Evolutionary conservation across 176 grass and related monocot genomes (phyloP), one percentile per base, ranked within the genome.

Genomic region (Musa schizocarpa): DNA sequence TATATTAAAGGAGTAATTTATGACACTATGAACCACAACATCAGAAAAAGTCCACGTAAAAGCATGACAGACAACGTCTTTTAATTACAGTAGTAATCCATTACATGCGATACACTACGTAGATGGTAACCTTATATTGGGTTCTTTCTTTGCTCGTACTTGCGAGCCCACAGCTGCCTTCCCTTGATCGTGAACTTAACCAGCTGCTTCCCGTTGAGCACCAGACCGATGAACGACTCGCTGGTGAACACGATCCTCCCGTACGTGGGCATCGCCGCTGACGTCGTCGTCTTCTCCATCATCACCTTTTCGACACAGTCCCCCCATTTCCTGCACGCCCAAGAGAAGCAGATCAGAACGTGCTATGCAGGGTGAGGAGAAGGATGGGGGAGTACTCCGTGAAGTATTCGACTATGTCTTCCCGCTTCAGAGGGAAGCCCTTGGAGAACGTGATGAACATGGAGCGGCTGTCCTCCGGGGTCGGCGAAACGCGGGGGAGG

Each of bases 401-500:
- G 66, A 92, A 96, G 68, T 96, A 83, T 49, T 84, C 69, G 4
- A 74, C 77, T 19, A 96, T 89, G 51, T 92, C 84, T 7, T 85
- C 84, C 19, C 84, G 76, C 0, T 43, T 71, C 1, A 89, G 53
- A 8, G 88, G 54, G 21, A 83, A 59, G 2, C 86, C 89, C 50
- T 51, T 72, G 0, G 86, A 83, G 63, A 91, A 89, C 26, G 88
- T 91, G 12, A 92, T 68, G 77, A 96, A 89, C 86, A 92, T 87
- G 22, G 89, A 87, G 13, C 89, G 78, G 62, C 14, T 68, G 83
- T 92, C 87, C 73, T 84, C 89, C 0, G 77, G 17, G 56, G 84
- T 69, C 0, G 21, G 17, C 1, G 13, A 27, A 0, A 8, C 16
- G 9, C 8, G 1, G 52, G 8, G 3, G 68, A 49, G 10, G 48